Base-by-base conservation (phyloP, 2,329 filamentous ascomycete genomes). In the Colletotrichum siamense region DNA sequence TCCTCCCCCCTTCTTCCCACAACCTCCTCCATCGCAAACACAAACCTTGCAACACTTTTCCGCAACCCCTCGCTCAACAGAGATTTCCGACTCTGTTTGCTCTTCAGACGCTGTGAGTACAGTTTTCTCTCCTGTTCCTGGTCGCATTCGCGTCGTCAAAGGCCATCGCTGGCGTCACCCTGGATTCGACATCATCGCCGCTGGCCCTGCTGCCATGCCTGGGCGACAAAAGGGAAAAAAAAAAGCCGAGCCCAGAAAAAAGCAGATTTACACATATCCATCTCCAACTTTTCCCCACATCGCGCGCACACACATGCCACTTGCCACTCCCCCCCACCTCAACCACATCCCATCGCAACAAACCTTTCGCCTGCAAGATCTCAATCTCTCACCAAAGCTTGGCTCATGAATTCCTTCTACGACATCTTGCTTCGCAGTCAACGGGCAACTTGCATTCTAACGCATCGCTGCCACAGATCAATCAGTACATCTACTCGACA, bases 211-310 rank as follows among this genome's bases (percentile, higher is more conserved):
- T 73, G 32, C 57, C 68, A 59, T 52, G 16, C 61, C 74, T 65
- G 57, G 34, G 7, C 49, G 30, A 59, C 63, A 39, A 62, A 55
- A 62, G 52, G 55, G 62, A 49, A 49, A 49, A 49, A 49, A 49
- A 49, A 49, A 44, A 70, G 28, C 32, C 67, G 18, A 49, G 68
- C 44, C 57, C 15, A 30, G 57, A n/a, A 61, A 49, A 61, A 62
- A 55, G 30, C 69, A 52, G 57, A 62, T 34, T 61, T 36, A 71
- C 39, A 71, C 69, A 57, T 65, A 68, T 59, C 67, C 66, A 66
- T 78, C 73, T 78, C 63, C 76, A 67, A 77, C 69, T 77, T 70
- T 49, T 75, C 77, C 55, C 71, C 73, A 78, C 68, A 71, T 72
- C 44, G 77, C 76, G 69, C 75, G 65, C 75, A 67, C 65, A 74